Evolutionary conservation across 2,329 filamentous ascomycete species (phyloP).

Genomic region (Cytospora paraplurivora): DNA sequence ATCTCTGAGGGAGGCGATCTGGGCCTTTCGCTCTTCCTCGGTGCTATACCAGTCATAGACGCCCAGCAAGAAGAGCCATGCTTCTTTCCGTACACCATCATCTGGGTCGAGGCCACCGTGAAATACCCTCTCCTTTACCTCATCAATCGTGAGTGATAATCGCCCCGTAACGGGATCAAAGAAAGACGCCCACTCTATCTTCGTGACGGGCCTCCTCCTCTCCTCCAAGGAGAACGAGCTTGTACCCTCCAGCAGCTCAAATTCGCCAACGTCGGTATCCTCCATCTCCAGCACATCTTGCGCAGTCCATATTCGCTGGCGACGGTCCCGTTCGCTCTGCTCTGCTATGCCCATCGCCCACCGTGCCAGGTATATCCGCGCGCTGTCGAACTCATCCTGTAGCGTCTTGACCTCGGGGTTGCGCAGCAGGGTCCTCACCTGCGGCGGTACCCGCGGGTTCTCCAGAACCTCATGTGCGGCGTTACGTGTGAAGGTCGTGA

Average conservation of each 20-base stretch:
- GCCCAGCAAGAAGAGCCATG: constrained; percentile 91
- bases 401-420: constrained; percentile 94
- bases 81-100: constrained; percentile 92
- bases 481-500: constrained; percentile 90
- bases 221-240: constrained; percentile 75
- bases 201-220: constrained; percentile 72
- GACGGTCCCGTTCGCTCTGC: constrained; percentile 86
- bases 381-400: constrained; percentile 96
- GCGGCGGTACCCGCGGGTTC: constrained; percentile 86
- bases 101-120: constrained; percentile 88
- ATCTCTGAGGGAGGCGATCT: constrained; percentile 83
- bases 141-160: constrained; percentile 78
- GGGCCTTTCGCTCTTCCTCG: constrained; percentile 77
- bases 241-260: constrained; percentile 86
- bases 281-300: constrained; percentile 92
- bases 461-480: constrained; percentile 92
- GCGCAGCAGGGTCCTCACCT: constrained; percentile 79
- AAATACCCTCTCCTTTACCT: constrained; percentile 96
- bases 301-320: constrained; percentile 88
- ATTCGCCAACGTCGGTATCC: constrained; percentile 91
- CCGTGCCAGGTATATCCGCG: constrained; percentile 86
- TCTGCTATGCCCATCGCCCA: constrained; percentile 99
- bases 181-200: constrained; percentile 88
- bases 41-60: constrained; percentile 94
- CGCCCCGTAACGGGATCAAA: constrained; percentile 77